phyloP scores from a whole-genome alignment of 2,329 filamentous ascomycete species.

The Neopestalotiopsis rosae region DNA sequence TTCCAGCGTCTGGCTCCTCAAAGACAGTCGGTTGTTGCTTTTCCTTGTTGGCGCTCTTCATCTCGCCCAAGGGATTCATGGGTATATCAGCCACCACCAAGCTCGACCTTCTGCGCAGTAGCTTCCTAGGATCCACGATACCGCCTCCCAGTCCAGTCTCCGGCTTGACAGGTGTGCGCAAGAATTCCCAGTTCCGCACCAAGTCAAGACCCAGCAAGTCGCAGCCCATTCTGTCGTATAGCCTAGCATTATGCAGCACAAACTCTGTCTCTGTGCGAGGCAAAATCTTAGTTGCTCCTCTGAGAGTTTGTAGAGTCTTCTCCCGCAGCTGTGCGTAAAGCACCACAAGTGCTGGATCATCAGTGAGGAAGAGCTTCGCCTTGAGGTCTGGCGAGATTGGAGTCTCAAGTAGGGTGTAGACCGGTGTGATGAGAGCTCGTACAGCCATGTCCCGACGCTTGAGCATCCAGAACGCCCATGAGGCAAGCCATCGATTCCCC shows the following conservation, averaged over 20 bases:
- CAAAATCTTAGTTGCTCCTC: slow-evolving; percentile 82
- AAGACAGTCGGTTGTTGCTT: slow-evolving; percentile 78
- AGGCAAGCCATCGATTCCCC: slow-evolving; percentile 91
- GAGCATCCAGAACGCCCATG: slow-evolving; percentile 95
- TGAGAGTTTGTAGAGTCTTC: slow-evolving; percentile 80
- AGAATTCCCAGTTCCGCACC: slow-evolving; percentile 83
- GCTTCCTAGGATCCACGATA: slow-evolving; percentile 65
- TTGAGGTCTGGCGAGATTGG: slow-evolving; percentile 72
- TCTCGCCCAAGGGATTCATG: slow-evolving; percentile 44
- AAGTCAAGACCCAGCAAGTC: slow-evolving; percentile 87
- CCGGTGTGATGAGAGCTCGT: slow-evolving; percentile 79
- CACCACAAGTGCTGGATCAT: slow-evolving; percentile 88
- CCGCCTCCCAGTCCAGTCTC: slow-evolving; percentile 49
- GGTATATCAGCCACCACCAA: slow-evolving; percentile 80
- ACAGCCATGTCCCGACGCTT: slow-evolving; percentile 83
- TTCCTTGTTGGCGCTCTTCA: slow-evolving; percentile 47
- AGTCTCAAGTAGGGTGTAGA: slow-evolving; percentile 75
- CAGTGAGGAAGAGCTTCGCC: slow-evolving; percentile 81
- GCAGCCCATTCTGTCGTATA: slow-evolving; percentile 92
- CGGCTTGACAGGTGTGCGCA: slow-evolving; percentile 44
- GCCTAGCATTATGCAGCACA: slow-evolving; percentile 80
- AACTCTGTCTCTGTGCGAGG: slow-evolving; percentile 87
- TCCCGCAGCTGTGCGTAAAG: slow-evolving; percentile 86
- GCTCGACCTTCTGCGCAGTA: slow-evolving; percentile 75
- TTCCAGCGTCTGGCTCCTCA: slow-evolving; percentile 89